Base-by-base conservation (phyloP, 805 yeast species). In the Candida ovalis region DNA sequence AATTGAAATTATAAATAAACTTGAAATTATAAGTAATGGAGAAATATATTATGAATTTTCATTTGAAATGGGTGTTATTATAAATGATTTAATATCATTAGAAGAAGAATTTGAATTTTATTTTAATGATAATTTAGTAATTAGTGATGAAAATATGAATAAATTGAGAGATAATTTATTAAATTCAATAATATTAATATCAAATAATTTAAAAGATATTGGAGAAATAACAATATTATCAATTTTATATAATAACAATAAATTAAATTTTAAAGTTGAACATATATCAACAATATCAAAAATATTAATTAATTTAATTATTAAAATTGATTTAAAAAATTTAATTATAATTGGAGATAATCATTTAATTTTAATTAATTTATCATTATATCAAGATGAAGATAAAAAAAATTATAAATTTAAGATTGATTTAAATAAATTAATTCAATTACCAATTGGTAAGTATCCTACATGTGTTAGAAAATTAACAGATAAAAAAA, bases 281-380 rank as follows among this genome's bases (percentile, higher is more conserved):
- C 40, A 21, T 6, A 37, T 37, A 21, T 37, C 27, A 10, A 23
- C 40, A 4, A 15, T 37, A 5, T 4, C 40, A 5, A n/a, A n/a
- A n/a, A 12, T 21, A 3, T 37, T 17, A 22, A 4, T 22, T 4
- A 37, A 22, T 13, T 27, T 22, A 21, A 7, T n/a, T 12, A n/a
- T 5, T 10, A 15, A 17, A 18, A 4, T 35, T 3, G 18, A 13
- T 3, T 3, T 7, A n/a, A 43, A 24, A 25, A 22, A 8, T 9
- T 10, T 43, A 3, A 8, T 56, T 4, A 27, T 59, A 8, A 42
- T 56, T 44, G 65, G 65, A 1, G 27, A 48, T 1, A 17, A 45
- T 30, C 10, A 25, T 13, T n/a, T 43, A 39, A 36, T 44, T 17
- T 58, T 49, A 55, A 30, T 48, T 1, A n/a, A 38, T 4, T 17